These are phyloP conservation scores for Thielaviopsis populi DNA, from an alignment of 2,329 filamentous ascomycete genomes.

Conservation along the genomic window DNA sequence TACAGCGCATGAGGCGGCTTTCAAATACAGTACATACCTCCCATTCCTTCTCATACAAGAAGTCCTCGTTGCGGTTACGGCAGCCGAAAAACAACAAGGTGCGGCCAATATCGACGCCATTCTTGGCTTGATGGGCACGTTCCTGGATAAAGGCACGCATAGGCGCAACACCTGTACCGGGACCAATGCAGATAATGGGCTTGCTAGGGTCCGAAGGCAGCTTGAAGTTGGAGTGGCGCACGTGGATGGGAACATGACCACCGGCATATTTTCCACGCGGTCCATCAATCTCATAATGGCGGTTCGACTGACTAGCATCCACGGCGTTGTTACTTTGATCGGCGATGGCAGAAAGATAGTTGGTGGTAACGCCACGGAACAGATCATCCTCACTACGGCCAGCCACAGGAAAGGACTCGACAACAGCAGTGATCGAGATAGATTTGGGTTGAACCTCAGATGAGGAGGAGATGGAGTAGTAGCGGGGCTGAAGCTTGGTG, in stretches of 20 bases:
- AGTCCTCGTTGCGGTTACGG: constrained; percentile 76
- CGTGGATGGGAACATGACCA: constrained; percentile 84
- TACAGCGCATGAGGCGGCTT: not conserved
- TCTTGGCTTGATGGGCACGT: constrained; percentile 65
- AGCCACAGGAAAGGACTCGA: constrained; percentile 67
- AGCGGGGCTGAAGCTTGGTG: constrained; percentile 89
- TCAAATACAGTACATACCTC: constrained; percentile 46
- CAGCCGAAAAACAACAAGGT: constrained; percentile 93
- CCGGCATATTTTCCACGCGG: constrained; percentile 96
- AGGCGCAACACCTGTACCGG: constrained; percentile 89
- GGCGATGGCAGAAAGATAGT: constrained; percentile 88
- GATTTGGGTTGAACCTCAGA: constrained; percentile 87
- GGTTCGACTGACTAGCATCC: constrained; percentile 63
- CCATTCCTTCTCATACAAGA: constrained; percentile 84
- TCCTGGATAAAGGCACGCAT: constrained; percentile 95
- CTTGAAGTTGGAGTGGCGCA: constrained; percentile 98
- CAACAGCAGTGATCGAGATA: constrained; percentile 88
- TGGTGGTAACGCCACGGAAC: constrained; percentile 90
- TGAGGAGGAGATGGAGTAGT: constrained; percentile 98
- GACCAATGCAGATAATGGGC: constrained; percentile 90
- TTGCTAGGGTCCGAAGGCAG: constrained; percentile 87
- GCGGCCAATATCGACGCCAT: constrained; percentile 69
- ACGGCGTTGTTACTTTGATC: constrained; percentile 89
- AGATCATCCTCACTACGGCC: constrained; percentile 53
- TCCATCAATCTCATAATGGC: constrained; percentile 74